Evolutionary conservation across 2,329 filamentous ascomycete species (phyloP).

Genomic region (Arthrobotrys conoides): DNA sequence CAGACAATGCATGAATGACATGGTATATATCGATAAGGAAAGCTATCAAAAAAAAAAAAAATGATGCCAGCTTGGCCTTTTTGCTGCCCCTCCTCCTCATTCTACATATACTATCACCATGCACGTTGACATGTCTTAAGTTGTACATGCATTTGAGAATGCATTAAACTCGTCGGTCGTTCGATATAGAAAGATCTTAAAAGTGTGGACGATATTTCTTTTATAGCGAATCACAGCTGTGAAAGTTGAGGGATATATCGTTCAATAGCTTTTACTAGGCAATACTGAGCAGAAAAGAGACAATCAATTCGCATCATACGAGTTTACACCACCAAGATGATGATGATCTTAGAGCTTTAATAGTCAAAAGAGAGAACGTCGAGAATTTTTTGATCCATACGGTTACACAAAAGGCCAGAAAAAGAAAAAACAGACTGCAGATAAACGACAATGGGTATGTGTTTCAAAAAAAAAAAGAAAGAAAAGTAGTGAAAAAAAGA

Average conservation of each 20-base stretch:
- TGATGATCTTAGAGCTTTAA: neutral
- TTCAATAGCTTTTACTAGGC: no score
- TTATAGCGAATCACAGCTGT: neutral
- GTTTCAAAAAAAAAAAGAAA: slow-evolving; percentile 3
- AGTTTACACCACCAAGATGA: neutral
- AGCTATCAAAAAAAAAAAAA: neutral
- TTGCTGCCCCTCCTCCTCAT: neutral
- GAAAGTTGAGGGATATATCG: no score
- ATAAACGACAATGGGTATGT: slow-evolving; percentile 30
- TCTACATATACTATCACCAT: neutral
- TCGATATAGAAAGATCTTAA: neutral
- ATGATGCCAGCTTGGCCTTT: slow-evolving; percentile 29
- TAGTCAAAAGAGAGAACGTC: slow-evolving; percentile 13
- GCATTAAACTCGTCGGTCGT: no score
- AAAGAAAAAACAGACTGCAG: slow-evolving; percentile 1
- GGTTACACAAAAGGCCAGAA: slow-evolving; percentile 13
- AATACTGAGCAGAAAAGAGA: no score
- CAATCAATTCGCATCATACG: slow-evolving; percentile 8
- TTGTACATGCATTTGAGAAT: neutral
- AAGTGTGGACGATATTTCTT: neutral
- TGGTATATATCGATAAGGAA: neutral
- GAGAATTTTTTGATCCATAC: slow-evolving; percentile 10
- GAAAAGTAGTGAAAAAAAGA: slow-evolving; percentile 3
- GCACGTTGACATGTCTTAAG: slow-evolving; percentile 17
- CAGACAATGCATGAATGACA: neutral